Evolutionary conservation across 1,284 basidiomycete species (phyloP).

Genomic region (Caloboletus firmus): DNA sequence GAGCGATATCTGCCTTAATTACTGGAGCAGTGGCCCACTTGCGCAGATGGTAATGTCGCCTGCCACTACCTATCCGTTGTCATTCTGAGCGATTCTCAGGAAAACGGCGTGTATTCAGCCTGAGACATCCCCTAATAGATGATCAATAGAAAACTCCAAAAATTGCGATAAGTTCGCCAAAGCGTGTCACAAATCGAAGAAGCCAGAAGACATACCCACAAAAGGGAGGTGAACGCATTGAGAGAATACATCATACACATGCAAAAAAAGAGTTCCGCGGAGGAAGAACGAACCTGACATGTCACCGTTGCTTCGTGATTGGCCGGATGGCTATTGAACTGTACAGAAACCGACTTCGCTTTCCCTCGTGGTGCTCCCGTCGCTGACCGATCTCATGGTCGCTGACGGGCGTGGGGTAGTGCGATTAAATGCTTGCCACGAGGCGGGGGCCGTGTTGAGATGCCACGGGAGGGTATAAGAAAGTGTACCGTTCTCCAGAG

Average conservation of each 20-base stretch:
- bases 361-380: not conserved
- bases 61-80: no score
- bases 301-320: not conserved
- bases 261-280: not conserved
- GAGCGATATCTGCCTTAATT: no score
- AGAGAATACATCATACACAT: not conserved
- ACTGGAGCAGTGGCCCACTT: no score
- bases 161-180: no score
- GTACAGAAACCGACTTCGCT: not conserved
- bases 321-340: not conserved
- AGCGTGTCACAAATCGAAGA: not conserved
- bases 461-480: not conserved
- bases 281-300: not conserved
- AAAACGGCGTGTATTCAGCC: no score
- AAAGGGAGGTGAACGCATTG: not conserved
- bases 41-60: no score
- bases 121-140: no score
- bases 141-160: no score
- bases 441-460: not conserved
- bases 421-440: not conserved
- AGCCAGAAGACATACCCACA: not conserved
- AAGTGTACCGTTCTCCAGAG: not conserved
- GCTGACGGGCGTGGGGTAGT: not conserved
- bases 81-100: no score
- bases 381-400: not conserved